Evolutionary conservation across 2,329 filamentous ascomycete genomes (phyloP).

Genomic region (Penicillium paneum): DNA sequence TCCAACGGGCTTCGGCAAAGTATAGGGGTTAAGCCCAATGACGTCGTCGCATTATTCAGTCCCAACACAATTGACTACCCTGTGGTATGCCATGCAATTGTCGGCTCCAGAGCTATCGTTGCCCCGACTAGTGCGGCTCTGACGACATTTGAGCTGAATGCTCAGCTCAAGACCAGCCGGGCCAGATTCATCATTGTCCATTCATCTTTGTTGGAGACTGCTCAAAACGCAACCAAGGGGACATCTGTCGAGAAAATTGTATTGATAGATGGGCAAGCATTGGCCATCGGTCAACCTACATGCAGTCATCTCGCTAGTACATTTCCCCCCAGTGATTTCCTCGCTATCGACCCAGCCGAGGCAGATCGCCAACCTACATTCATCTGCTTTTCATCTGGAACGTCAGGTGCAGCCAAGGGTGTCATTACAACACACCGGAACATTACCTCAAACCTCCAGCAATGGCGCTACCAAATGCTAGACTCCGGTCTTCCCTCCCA

Average conservation of each 20-base stretch:
- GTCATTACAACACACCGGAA: slow-evolving; percentile 23
- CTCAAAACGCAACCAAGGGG: slow-evolving; percentile 14
- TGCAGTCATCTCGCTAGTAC: slow-evolving; percentile 19
- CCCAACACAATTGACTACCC: slow-evolving; percentile 23
- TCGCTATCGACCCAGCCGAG: slow-evolving; percentile 6
- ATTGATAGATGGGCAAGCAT: slow-evolving; percentile 11
- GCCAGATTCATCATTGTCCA: slow-evolving; percentile 21
- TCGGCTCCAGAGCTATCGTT: slow-evolving; percentile 16
- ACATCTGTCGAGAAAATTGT: slow-evolving; percentile 17
- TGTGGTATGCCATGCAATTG: slow-evolving; percentile 14
- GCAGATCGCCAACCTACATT: slow-evolving; percentile 14
- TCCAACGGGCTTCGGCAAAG: slow-evolving; percentile 17
- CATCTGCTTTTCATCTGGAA: slow-evolving; percentile 24
- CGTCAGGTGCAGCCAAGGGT: slow-evolving; percentile 22
- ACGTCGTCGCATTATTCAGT: slow-evolving; percentile 20
- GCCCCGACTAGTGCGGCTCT: slow-evolving; percentile 19
- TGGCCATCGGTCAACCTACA: slow-evolving; percentile 12
- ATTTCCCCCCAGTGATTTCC: slow-evolving; percentile 9
- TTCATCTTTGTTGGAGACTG: slow-evolving; percentile 16
- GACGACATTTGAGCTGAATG: slow-evolving; percentile 17
- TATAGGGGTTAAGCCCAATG: slow-evolving; percentile 12
- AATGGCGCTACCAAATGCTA: slow-evolving; percentile 16
- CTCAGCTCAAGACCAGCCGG: slow-evolving; percentile 20
- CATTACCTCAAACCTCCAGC: slow-evolving; percentile 19
- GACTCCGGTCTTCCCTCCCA: slow-evolving; percentile 10